phyloP scores from a whole-genome alignment of 2,329 filamentous ascomycete species.

The Periconia sp. region DNA sequence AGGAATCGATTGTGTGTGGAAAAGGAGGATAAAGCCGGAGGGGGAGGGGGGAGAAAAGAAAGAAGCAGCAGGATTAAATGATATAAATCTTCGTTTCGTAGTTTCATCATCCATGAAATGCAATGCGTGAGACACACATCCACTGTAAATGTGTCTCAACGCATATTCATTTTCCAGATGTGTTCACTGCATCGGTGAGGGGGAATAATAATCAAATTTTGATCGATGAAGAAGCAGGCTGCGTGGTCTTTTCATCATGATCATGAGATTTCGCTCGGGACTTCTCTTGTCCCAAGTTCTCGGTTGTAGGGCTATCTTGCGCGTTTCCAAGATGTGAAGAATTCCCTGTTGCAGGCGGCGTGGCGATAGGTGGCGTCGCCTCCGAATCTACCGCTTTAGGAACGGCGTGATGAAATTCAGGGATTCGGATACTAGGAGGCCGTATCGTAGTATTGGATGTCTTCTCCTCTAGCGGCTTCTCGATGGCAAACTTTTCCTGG shows the following conservation, averaged over 20 bases:
- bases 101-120: too few species aligned
- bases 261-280: neutral
- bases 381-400: slow-evolving; percentile 17
- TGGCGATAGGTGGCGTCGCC: slow-evolving; percentile 1
- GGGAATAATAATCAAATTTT: neutral
- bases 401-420: slow-evolving; percentile 22
- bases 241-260: neutral
- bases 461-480: slow-evolving; percentile 34
- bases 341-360: neutral
- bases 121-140: too few species aligned
- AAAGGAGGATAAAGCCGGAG: neutral
- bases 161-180: too few species aligned
- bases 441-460: slow-evolving; percentile 34
- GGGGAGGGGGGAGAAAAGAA: neutral
- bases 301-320: neutral
- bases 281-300: too few species aligned
- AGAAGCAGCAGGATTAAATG: neutral
- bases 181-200: too few species aligned
- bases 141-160: too few species aligned
- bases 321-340: neutral
- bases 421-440: slow-evolving; percentile 25
- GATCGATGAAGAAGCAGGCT: neutral
- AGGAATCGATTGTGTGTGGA: too few species aligned
- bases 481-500: neutral
- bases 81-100: neutral